Conservation (phyloP, 2,329 filamentous ascomycete genomes). For the Chrysosphaeria jannelii region DNA sequence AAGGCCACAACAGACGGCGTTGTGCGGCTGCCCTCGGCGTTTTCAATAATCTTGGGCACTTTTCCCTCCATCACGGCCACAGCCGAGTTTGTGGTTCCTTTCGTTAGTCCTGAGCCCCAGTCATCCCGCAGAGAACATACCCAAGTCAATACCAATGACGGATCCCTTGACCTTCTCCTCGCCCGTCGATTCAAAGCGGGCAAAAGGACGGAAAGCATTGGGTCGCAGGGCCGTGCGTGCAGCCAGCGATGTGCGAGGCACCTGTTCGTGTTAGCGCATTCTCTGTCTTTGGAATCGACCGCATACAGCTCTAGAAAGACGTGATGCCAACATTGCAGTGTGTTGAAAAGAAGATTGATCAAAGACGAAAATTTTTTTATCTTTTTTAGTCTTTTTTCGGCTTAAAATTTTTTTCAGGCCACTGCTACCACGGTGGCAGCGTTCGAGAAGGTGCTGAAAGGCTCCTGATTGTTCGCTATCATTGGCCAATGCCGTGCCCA, state of each 20-base stretch:
- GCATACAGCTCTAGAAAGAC: constrained; percentile 48
- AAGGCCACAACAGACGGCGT: constrained; percentile 90
- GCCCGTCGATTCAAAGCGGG: constrained; percentile 41
- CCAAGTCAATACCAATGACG: constrained; percentile 95
- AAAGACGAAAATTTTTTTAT: no score
- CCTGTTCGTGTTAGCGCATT: constrained; percentile 14
- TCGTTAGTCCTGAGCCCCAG: not conserved
- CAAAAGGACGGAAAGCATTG: constrained; percentile 43
- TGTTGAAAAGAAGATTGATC: no score
- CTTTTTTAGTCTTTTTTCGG: no score
- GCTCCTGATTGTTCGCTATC: no score
- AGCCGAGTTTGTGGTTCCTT: constrained; percentile 53
- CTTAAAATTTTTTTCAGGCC: no score
- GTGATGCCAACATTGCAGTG: constrained; percentile 43
- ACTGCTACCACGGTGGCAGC: no score
- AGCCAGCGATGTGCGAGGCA: constrained; percentile 47
- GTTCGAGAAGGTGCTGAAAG: no score
- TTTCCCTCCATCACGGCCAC: constrained; percentile 97
- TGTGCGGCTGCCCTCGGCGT: constrained; percentile 75
- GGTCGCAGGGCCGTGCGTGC: constrained; percentile 32
- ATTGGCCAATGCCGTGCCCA: no score
- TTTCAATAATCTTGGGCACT: constrained; percentile 84
- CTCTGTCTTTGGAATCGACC: not conserved
- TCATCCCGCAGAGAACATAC: no score
- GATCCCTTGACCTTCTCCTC: constrained; percentile 75